phyloP scores from a whole-genome alignment of 257 asterid species.

The Solanum dulcamara region DNA sequence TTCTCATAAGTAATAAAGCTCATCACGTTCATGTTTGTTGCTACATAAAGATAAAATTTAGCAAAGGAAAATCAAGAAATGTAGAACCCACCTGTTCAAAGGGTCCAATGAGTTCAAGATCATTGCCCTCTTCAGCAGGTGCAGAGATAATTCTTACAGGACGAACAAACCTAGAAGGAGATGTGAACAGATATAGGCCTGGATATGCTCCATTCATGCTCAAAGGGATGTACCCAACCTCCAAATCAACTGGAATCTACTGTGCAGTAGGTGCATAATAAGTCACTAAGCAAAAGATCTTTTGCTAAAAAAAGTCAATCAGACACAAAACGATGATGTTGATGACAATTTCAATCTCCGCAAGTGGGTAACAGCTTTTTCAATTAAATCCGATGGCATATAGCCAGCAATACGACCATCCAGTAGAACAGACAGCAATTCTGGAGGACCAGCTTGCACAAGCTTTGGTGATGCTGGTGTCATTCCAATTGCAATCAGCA shows the following conservation, averaged over 20 bases:
- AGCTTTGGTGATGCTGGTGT: slow-evolving; percentile 63
- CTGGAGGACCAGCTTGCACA: slow-evolving; percentile 81
- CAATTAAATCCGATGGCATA: slow-evolving; percentile 49
- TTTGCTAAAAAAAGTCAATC: neutral
- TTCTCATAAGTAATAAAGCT: neutral
- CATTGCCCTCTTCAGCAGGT: slow-evolving; percentile 53
- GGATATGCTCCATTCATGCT: slow-evolving; percentile 95
- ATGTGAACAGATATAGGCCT: slow-evolving; percentile 70
- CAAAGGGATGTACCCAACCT: slow-evolving; percentile 89
- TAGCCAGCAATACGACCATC: slow-evolving; percentile 91
- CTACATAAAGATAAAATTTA: neutral
- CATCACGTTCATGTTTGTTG: neutral
- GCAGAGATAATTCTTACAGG: slow-evolving; percentile 64
- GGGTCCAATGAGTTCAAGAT: slow-evolving; percentile 84
- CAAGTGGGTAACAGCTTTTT: slow-evolving; percentile 54
- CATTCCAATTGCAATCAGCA: slow-evolving; percentile 69
- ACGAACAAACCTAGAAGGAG: slow-evolving; percentile 89
- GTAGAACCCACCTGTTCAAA: slow-evolving; percentile 59
- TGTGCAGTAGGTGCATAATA: slow-evolving; percentile 1
- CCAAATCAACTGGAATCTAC: slow-evolving; percentile 93
- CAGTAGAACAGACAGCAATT: slow-evolving; percentile 69
- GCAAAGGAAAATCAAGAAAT: neutral
- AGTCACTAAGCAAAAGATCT: neutral
- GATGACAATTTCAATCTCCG: slow-evolving; percentile 72
- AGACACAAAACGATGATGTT: slow-evolving; percentile 41